Evolutionary conservation across 2,329 filamentous ascomycete genomes (phyloP).

Genomic region (Aspergillus alliaceus): DNA sequence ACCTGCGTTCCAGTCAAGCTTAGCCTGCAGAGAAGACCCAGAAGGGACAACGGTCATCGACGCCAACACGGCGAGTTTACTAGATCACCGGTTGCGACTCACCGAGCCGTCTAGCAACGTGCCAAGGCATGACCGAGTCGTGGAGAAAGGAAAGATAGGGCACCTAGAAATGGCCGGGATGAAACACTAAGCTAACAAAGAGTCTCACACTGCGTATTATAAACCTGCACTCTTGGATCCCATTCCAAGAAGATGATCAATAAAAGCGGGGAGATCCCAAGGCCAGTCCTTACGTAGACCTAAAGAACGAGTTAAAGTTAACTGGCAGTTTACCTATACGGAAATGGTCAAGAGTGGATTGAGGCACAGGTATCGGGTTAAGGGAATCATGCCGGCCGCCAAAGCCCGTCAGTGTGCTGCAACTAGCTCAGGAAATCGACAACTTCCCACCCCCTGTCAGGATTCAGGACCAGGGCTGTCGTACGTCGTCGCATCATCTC

Average conservation of each 20-base stretch:
- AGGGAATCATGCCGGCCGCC: constrained; percentile 22
- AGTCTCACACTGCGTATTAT: constrained; percentile 12
- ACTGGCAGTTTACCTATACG: constrained; percentile 15
- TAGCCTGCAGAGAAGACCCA: constrained; percentile 20
- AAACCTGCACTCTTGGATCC: constrained; percentile 14
- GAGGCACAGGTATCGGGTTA: constrained; percentile 21
- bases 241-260: constrained; percentile 14
- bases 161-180: constrained; percentile 10
- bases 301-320: constrained; percentile 17
- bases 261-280: constrained; percentile 13
- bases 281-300: constrained; percentile 18
- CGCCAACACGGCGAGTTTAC: constrained; percentile 14
- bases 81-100: constrained; percentile 16
- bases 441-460: constrained; percentile 17
- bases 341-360: constrained; percentile 16
- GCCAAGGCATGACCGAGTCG: constrained; percentile 21
- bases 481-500: constrained; percentile 26
- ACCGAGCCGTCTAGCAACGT: constrained; percentile 17
- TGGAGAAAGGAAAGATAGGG: constrained; percentile 14
- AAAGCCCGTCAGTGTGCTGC: constrained; percentile 12
- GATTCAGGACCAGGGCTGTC: constrained; percentile 18
- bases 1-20: constrained; percentile 25
- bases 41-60: constrained; percentile 9
- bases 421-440: constrained; percentile 18
- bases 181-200: constrained; percentile 22